These are phyloP conservation scores for Aurifilum marmelostoma DNA, from an alignment of 2,329 filamentous ascomycete genomes.

Conservation along the genomic window DNA sequence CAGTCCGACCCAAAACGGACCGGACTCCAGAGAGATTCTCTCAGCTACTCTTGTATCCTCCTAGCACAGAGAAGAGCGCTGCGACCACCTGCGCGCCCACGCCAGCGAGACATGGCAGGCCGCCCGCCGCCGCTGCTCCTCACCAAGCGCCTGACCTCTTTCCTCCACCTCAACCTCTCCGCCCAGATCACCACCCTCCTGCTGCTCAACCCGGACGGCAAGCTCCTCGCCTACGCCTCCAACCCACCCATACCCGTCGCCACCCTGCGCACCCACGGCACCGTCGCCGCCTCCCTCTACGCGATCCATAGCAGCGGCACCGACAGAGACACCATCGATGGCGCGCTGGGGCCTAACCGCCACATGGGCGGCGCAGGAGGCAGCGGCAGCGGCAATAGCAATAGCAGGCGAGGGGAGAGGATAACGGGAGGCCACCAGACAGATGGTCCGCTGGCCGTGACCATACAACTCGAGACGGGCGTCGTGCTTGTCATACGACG, in stretches of 20 bases:
- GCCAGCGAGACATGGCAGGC: conserved; percentile 18
- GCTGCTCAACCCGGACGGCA: conserved; percentile 62
- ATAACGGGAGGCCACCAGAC: background rate
- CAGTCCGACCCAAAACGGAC: background rate
- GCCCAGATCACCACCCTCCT: conserved; percentile 62
- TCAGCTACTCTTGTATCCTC: background rate
- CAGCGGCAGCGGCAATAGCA: conserved; percentile 15
- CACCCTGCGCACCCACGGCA: conserved; percentile 64
- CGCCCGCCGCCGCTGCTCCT: conserved; percentile 61
- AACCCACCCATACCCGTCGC: conserved; percentile 52
- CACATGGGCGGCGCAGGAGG: conserved; percentile 32
- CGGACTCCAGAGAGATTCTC: background rate
- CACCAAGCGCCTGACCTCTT: conserved; percentile 65
- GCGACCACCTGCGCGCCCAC: too few relatives aligned
- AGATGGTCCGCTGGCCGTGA: conserved; percentile 44
- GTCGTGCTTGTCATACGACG: conserved; percentile 62
- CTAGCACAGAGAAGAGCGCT: background rate
- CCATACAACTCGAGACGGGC: conserved; percentile 59
- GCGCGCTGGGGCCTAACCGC: conserved; percentile 33
- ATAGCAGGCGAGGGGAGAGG: conserved; percentile 7
- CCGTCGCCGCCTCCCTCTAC: conserved; percentile 66
- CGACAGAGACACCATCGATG: conserved; percentile 43
- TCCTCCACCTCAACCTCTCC: conserved; percentile 62
- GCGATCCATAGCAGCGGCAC: conserved; percentile 56
- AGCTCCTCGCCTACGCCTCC: conserved; percentile 65